Base-by-base conservation (phyloP, 2,329 filamentous ascomycete species). In the Phialophora verrucosa region DNA sequence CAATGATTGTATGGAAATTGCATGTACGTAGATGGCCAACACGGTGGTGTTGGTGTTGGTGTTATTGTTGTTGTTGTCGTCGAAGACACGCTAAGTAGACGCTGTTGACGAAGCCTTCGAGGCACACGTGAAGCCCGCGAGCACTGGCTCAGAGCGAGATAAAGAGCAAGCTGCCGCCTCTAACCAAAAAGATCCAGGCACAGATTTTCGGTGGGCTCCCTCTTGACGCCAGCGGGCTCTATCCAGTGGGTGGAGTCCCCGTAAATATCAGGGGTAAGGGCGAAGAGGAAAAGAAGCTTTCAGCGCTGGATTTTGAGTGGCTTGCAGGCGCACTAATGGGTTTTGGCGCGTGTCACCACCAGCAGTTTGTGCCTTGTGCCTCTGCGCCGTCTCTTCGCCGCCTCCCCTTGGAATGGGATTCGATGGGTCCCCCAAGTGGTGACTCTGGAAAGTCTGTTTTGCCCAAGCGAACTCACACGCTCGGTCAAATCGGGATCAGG, bases 291-390 rank as follows among this genome's bases (percentile, higher is more conserved):
- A n/a, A 55, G 49, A 51, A 44, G 38, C 38, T 44, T 44, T n/a
- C 17, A 6, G 8, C 10, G 38, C 38, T 44, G 14, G 38, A 44
- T 44, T 7, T n/a, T 49, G 51, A 56, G 63, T 61, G 63, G 63
- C 63, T 65, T 44, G 63, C 29, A 23, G 38, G 51, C 32, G 32
- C 63, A 61, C 63, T 35, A 65, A 65, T 38, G 27, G n/a, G 27
- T 57, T 50, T 61, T 65, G 63, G 63, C 59, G 63, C 63, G 38
- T 57, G 58, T 56, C 51, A 61, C 57, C 57, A 64, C 38, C 29
- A n/a, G 31, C 51, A 31, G 29, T 31, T 42, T 61, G 51, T 62
- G 63, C 63, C 57, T 61, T 57, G 57, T 49, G 27, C 42, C 25
- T 59, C 27, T 47, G 57, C 57, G 49, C 42, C 42, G 57, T 50